phyloP scores from a whole-genome alignment of 306 rosid species.

The Argentina anserina region DNA sequence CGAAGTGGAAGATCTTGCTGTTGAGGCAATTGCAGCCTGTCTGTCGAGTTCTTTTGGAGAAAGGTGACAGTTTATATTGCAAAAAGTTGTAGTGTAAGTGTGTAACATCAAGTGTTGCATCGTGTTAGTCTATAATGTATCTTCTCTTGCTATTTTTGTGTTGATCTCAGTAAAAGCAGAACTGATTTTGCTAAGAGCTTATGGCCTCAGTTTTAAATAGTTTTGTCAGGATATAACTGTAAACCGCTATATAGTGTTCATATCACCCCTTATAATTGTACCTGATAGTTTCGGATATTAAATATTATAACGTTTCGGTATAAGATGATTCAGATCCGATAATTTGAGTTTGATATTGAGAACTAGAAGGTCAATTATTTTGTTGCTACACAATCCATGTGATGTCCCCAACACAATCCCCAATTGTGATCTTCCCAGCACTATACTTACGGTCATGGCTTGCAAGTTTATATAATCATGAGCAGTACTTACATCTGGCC shows the following conservation, averaged over 20 bases:
- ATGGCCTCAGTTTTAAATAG: neutral
- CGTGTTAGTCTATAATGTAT: conserved; percentile 9
- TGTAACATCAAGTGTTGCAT: conserved; percentile 25
- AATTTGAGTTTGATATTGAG: neutral
- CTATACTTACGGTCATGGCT: neutral
- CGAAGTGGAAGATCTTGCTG: conserved; percentile 62
- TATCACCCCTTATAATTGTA: too few relatives aligned
- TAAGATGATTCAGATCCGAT: neutral
- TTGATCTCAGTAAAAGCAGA: neutral
- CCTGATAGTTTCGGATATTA: too few relatives aligned
- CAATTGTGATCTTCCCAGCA: neutral
- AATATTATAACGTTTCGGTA: neutral
- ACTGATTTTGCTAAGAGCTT: neutral
- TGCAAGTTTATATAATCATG: too few relatives aligned
- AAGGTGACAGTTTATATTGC: conserved; percentile 17
- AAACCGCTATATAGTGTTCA: too few relatives aligned
- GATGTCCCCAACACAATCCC: neutral
- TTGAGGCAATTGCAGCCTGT: conserved; percentile 56
- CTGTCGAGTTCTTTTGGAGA: conserved; percentile 39
- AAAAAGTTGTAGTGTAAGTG: conserved; percentile 2
- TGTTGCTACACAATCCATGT: neutral
- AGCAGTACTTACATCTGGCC: too few relatives aligned
- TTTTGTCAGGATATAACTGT: too few relatives aligned
- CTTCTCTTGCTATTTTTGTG: conserved; percentile 13
- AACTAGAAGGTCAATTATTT: neutral